These are phyloP conservation scores for Verticillium alfalfae DNA, from an alignment of 2,329 filamentous ascomycete species.

Conservation along the genomic window DNA sequence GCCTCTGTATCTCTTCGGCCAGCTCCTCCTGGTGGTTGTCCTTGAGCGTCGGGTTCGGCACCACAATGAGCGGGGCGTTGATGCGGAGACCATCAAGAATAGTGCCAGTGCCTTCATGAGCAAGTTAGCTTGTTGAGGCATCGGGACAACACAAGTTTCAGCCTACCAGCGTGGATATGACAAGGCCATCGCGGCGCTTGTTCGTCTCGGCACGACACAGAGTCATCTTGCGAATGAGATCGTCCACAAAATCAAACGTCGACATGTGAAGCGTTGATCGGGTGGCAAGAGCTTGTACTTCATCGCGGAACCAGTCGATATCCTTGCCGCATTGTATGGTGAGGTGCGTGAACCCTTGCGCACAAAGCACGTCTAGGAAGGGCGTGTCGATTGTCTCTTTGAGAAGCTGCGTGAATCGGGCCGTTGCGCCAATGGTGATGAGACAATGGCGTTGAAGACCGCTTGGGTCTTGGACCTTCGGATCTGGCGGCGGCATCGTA, in stretches of 20 bases:
- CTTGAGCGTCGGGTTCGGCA: conserved; percentile 76
- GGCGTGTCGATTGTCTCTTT: conserved; percentile 53
- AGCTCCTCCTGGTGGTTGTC: conserved; percentile 91
- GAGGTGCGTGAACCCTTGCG: conserved; percentile 63
- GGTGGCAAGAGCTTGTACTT: not conserved
- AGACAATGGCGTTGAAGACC: conserved; percentile 53
- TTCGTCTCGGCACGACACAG: conserved; percentile 42
- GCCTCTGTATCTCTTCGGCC: conserved; percentile 65
- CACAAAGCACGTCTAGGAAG: conserved; percentile 58
- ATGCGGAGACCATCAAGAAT: conserved; percentile 77
- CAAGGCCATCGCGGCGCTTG: conserved; percentile 56
- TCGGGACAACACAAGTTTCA: not conserved
- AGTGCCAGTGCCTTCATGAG: conserved; percentile 69
- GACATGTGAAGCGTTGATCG: conserved; percentile 38
- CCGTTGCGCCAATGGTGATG: conserved; percentile 89
- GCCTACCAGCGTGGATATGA: conserved; percentile 83
- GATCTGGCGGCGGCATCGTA: not conserved
- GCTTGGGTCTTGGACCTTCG: not conserved
- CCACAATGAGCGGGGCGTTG: conserved; percentile 74
- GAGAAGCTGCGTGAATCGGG: conserved; percentile 71
- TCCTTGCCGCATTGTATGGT: conserved; percentile 77
- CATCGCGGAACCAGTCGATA: conserved; percentile 45
- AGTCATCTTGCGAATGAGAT: conserved; percentile 55
- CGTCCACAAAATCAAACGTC: conserved; percentile 63
- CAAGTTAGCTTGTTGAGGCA: not conserved